Base-by-base conservation (phyloP, 2,329 filamentous ascomycete species). In the Aspergillus puulaauensis region DNA sequence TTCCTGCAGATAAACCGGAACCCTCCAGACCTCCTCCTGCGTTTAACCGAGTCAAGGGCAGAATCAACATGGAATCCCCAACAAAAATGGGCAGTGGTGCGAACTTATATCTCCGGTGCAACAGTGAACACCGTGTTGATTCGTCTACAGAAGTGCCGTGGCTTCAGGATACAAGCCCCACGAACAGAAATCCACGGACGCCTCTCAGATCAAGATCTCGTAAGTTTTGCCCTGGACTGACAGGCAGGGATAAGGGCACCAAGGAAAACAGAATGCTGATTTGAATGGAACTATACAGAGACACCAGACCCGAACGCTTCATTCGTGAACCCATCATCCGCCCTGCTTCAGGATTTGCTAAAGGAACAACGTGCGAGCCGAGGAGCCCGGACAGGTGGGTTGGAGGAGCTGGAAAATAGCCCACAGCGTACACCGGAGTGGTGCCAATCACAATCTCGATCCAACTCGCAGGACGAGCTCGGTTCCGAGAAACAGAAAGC, bases 351-450 rank as follows among this genome's bases (percentile, higher is more conserved):
- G 52, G 73, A 70, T 55, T 59, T 77, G 27, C 66, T 78, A 37
- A 75, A 75, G 54, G 75, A 77, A 60, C 74, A 76, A 53, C 74
- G 75, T 12, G 75, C 75, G 5, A 68, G 68, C 53, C 73, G 74
- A 45, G 65, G 66, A 23, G 70, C 72, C 11, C 69, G 68, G 46
- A 68, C 64, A 47, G 48, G 61, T 7, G 47, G 55, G 9, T 58
- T 64, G 6, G 70, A 70, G 15, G 63, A 67, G n/a, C 60, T 55
- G 27, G 67, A 66, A 43, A 66, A 66, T 23, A 59, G 59, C 37
- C 51, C 50, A 39, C 65, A 62, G n/a, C 67, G 58, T 50, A 73
- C 64, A 3, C 68, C 69, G 6, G 68, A 67, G 35, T 63, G 61
- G 21, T 56, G 58, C 41, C 65, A 63, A 4, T 56, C 63, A 50